These are phyloP conservation scores for Elongisporangium anandrum DNA, from an alignment of 352 stramenopile species.

Conservation along the genomic window DNA sequence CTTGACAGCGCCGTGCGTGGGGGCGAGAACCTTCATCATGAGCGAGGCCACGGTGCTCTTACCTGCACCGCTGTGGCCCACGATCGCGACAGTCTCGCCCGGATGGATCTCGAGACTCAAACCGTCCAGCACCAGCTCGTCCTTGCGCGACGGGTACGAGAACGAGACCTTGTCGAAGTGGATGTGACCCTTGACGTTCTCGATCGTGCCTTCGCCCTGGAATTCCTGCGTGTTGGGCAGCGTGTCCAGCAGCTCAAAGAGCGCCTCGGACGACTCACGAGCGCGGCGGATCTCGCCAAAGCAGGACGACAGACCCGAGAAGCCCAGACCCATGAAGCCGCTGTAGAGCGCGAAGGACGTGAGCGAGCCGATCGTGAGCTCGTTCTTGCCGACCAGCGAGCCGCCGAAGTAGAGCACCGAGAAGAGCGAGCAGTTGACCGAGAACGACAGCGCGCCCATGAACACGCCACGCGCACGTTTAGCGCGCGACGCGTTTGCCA, in stretches of 20 bases:
- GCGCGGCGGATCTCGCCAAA: constrained; percentile 74
- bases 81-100: constrained; percentile 81
- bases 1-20: constrained; percentile 48
- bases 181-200: constrained; percentile 54
- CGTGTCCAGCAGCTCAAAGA: constrained; percentile 59
- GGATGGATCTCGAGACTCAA: constrained; percentile 68
- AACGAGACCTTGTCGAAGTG: constrained; percentile 83
- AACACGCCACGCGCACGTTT: constrained; percentile 86
- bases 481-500: constrained; percentile 59
- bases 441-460: constrained; percentile 85
- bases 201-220: constrained; percentile 38
- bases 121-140: constrained; percentile 58
- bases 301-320: constrained; percentile 84
- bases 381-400: constrained; percentile 76
- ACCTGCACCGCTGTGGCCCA: constrained; percentile 80
- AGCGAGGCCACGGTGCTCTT: constrained; percentile 83
- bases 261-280: constrained; percentile 62
- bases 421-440: constrained; percentile 87
- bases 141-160: constrained; percentile 72
- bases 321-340: constrained; percentile 88
- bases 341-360: constrained; percentile 91
- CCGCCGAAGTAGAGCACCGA: constrained; percentile 89
- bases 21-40: constrained; percentile 73
- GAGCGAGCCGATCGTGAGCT: constrained; percentile 87
- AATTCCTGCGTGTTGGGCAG: constrained; percentile 23